phyloP scores from a whole-genome alignment of 2,329 filamentous ascomycete genomes.

The Trichoderma sp. region DNA sequence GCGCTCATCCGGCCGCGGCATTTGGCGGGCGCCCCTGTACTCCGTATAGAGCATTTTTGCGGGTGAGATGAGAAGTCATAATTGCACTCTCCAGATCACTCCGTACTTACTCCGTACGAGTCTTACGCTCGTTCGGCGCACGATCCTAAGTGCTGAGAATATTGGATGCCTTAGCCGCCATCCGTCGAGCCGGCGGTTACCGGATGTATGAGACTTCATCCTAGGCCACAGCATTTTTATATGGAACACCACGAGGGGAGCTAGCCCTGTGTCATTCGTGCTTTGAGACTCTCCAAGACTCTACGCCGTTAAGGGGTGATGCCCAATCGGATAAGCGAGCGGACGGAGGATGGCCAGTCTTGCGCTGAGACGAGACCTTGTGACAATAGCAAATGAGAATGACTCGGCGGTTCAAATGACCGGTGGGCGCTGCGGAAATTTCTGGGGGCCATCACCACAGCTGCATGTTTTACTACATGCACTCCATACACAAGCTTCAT shows the following conservation, averaged over 20 bases:
- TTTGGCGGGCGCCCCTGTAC: not conserved
- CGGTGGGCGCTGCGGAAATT: not conserved
- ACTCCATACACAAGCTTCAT: not conserved
- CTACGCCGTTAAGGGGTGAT: not conserved
- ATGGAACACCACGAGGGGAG: slow-evolving; percentile 6
- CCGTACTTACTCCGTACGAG: not conserved
- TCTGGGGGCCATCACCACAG: not conserved
- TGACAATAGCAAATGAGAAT: not conserved
- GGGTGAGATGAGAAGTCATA: not conserved
- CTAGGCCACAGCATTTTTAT: not conserved
- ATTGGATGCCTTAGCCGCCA: not conserved
- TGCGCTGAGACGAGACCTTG: not conserved
- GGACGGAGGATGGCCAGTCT: not conserved
- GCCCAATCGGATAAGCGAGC: slow-evolving; percentile 4
- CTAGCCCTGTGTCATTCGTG: not conserved
- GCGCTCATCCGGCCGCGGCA: not conserved
- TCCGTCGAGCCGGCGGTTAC: not conserved
- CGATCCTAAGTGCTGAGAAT: not conserved
- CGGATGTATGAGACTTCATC: not conserved
- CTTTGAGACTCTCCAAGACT: not conserved
- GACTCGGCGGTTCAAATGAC: not conserved
- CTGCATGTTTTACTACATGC: not conserved
- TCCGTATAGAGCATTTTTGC: not conserved
- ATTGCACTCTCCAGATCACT: not conserved
- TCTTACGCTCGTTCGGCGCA: not conserved